These are phyloP conservation scores for Nematodospora anomalae DNA, from an alignment of 1,139 yeast genomes.

Conservation along the genomic window DNA sequence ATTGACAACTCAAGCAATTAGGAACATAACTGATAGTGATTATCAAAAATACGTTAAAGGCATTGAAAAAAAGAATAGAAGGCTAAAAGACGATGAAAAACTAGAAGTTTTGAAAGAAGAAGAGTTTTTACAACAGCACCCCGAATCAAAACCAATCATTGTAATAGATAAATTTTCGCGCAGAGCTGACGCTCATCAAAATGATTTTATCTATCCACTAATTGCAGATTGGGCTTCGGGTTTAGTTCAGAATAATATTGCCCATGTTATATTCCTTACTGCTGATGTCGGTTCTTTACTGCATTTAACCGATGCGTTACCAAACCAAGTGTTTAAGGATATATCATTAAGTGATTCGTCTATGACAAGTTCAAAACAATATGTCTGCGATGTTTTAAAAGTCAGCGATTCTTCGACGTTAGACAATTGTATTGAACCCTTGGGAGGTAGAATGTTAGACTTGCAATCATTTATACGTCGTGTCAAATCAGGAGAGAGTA, in stretches of 20 bases:
- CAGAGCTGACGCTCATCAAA: constrained; percentile 50
- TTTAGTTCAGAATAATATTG: constrained; percentile 72
- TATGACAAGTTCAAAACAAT: constrained; percentile 64
- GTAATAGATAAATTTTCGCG: constrained; percentile 72
- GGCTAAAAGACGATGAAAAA: constrained; percentile 14
- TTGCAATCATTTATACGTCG: constrained; percentile 88
- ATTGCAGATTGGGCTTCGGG: constrained; percentile 88
- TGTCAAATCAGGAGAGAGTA: constrained; percentile 81
- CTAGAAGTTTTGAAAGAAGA: constrained; percentile 59
- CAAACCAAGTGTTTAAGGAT: constrained; percentile 82
- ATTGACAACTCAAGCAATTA: constrained; percentile 69
- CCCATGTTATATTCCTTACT: constrained; percentile 86
- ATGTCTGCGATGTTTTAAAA: constrained; percentile 63
- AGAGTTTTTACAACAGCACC: constrained; percentile 80
- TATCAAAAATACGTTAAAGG: constrained; percentile 34
- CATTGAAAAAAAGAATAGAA: constrained; percentile 19
- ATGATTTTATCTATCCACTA: constrained; percentile 70
- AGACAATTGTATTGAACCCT: constrained; percentile 62
- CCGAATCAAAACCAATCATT: constrained; percentile 83
- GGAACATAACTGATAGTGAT: constrained; percentile 57
- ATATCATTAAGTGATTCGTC: constrained; percentile 82
- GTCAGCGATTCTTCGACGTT: constrained; percentile 33
- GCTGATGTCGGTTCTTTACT: constrained; percentile 81
- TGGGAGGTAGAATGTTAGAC: constrained; percentile 95
- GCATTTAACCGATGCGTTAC: constrained; percentile 66